Percentiles rank a stretch among this genome's conserved stretches.
phyloP scores from a whole-genome alignment of 768 basidiomycete genomes.

The Floccularia luteovirens region DNA sequence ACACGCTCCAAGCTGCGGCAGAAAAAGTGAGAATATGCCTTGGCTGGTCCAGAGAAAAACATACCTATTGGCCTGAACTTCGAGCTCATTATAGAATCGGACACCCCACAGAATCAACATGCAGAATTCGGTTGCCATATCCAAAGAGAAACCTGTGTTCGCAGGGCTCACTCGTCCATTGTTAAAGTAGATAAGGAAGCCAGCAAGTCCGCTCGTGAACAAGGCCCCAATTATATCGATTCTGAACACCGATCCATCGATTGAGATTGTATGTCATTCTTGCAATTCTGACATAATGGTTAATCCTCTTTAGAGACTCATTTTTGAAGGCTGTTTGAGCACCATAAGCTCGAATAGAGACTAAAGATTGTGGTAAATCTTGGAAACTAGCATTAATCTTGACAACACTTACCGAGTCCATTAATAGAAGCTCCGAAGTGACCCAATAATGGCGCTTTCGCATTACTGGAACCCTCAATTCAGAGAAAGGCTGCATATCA shows the following conservation, averaged over 20 bases:
- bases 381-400: neutral
- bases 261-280: slow-evolving; percentile 43
- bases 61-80: slow-evolving; percentile 28
- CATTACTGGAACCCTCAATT: neutral
- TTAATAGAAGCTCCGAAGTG: slow-evolving; percentile 49
- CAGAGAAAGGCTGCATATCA: neutral
- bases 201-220: slow-evolving; percentile 46
- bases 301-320: slow-evolving; percentile 39
- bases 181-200: slow-evolving; percentile 40
- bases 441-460: slow-evolving; percentile 9
- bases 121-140: slow-evolving; percentile 55
- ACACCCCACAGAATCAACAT: slow-evolving; percentile 46
- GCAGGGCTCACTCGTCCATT: slow-evolving; percentile 30
- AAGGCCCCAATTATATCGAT: slow-evolving; percentile 48
- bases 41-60: neutral
- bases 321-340: slow-evolving; percentile 39
- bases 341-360: slow-evolving; percentile 55
- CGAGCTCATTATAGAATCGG: slow-evolving; percentile 31
- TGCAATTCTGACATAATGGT: slow-evolving; percentile 40
- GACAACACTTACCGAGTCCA: slow-evolving; percentile 33
- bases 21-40: neutral
- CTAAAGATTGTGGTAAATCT: slow-evolving; percentile 12
- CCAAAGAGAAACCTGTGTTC: slow-evolving; percentile 43
- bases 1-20: slow-evolving; percentile 56
- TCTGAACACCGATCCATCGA: slow-evolving; percentile 36